Evolutionary conservation across 805 yeast genomes (phyloP), one percentile per base, ranked within the genome.

Genomic region (Candida yuanshanica): DNA sequence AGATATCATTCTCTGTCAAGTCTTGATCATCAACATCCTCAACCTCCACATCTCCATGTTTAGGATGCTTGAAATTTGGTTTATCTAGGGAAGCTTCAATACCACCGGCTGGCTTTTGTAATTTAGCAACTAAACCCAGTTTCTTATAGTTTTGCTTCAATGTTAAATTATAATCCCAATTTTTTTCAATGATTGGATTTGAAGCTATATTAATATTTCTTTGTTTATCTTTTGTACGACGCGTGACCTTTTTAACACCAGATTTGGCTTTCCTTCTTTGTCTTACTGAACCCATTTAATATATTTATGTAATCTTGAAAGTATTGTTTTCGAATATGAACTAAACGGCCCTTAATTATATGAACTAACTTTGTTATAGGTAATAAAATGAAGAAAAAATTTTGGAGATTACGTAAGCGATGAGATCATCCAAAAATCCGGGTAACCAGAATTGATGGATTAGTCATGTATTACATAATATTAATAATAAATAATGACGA

Each of bases 81-180:
- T 44, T 45, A 2, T 64, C 59, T n/a, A 78, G 61, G 32, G 72
- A 68, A 42, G 74, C 74, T 55, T 87, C 95, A n/a, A 63, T 65
- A 36, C 97, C 97, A 45, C 97, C 98, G 2, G 95, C 79, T 2
- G 78, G 69, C 14, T 63, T 66, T 20, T 83, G 83, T 27, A 90
- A 62, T 50, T 79, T 77, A 10, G 84, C 71, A 27, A 78, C 69
- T 39, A 93, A 68, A 4, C 99, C 99, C 22, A 93, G 65, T 48
- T 70, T 77, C 52, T 81, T 81, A 65, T 93, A 91, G 62, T 93
- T 93, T 59, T 93, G 98, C 39, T 79, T 72, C 45, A 90, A 66
- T 0, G 98, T 90, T 42, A 82, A 69, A 11, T 75, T 74, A 44
- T 79, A 75, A 63, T 93, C 96, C 99, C 99, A 93, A 61, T 89